Evolutionary conservation across 192 early-diverging fungal species (phyloP).

Genomic region (Lunasporangiospora selenospora): DNA sequence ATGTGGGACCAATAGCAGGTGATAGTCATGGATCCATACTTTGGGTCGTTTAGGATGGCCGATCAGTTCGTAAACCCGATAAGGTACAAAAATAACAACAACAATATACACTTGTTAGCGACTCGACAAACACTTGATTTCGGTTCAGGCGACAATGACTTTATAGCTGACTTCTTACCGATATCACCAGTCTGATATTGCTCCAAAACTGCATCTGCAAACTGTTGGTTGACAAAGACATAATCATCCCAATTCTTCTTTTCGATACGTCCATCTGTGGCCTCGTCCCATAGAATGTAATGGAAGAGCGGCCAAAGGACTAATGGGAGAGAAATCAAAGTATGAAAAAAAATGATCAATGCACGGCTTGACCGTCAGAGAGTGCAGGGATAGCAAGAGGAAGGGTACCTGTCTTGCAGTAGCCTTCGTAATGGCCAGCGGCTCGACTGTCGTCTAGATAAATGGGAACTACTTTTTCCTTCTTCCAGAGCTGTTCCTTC

Average conservation of each 20-base stretch:
- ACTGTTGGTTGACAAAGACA: slow-evolving; percentile 77
- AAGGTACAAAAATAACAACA: too few relatives aligned
- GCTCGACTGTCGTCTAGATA: slow-evolving; percentile 76
- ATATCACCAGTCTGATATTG: slow-evolving; percentile 81
- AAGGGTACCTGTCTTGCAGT: slow-evolving; percentile 85
- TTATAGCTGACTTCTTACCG: slow-evolving; percentile 52
- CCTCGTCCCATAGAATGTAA: slow-evolving; percentile 88
- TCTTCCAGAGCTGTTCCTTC: slow-evolving; percentile 52
- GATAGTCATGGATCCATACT: slow-evolving; percentile 99
- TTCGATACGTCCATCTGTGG: slow-evolving; percentile 71
- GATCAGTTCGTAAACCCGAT: too few relatives aligned
- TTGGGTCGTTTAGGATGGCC: too few relatives aligned
- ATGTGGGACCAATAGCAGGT: slow-evolving; percentile 88
- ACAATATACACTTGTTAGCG: too few relatives aligned
- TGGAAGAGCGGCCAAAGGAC: slow-evolving; percentile 96
- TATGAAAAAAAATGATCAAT: neutral
- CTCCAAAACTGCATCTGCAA: slow-evolving; percentile 73
- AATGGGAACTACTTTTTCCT: slow-evolving; percentile 77
- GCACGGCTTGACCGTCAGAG: neutral
- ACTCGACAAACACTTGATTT: neutral
- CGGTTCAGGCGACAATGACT: slow-evolving; percentile 5
- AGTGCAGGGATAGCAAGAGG: neutral
- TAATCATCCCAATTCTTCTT: slow-evolving; percentile 81
- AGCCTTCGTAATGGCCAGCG: slow-evolving; percentile 94
- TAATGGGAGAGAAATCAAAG: slow-evolving; percentile 38